phyloP scores from a whole-genome alignment of 2,329 filamentous ascomycete species.

The Hypoxylon sp. region DNA sequence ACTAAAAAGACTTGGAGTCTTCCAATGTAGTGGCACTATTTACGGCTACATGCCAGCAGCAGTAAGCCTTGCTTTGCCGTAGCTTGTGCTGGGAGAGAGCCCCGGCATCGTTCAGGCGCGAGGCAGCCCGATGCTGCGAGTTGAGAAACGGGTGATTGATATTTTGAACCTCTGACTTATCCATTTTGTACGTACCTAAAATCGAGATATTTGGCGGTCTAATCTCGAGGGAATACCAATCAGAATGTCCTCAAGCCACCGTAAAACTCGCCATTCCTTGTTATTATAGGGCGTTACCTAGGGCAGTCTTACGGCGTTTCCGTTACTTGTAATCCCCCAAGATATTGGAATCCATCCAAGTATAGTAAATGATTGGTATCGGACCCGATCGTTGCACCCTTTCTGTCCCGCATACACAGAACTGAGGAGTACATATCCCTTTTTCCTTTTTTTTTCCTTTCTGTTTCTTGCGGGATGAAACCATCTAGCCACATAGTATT shows the following conservation, averaged over 20 bases:
- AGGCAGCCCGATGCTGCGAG: background rate
- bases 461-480: slow-evolving; percentile 14
- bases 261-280: background rate
- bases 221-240: background rate
- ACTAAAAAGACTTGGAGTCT: slow-evolving; percentile 18
- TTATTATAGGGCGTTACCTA: background rate
- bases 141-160: background rate
- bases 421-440: slow-evolving; percentile 13
- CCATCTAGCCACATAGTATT: slow-evolving; percentile 9
- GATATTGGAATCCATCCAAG: slow-evolving; percentile 15
- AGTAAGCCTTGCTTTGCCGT: slow-evolving; percentile 7
- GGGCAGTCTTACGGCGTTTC: slow-evolving; percentile 8
- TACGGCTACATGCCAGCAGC: slow-evolving; percentile 14
- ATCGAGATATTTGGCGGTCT: background rate
- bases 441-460: slow-evolving; percentile 19
- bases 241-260: background rate
- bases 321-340: slow-evolving; percentile 1
- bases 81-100: slow-evolving; percentile 4
- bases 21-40: slow-evolving; percentile 29
- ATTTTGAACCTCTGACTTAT: background rate
- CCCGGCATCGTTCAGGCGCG: slow-evolving; percentile 6
- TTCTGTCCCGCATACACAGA: slow-evolving; percentile 9
- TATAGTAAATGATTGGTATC: background rate
- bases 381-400: background rate
- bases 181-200: background rate